These are phyloP conservation scores for Fistulina hepatica DNA, from an alignment of 1,284 basidiomycete species.

Conservation along the genomic window DNA sequence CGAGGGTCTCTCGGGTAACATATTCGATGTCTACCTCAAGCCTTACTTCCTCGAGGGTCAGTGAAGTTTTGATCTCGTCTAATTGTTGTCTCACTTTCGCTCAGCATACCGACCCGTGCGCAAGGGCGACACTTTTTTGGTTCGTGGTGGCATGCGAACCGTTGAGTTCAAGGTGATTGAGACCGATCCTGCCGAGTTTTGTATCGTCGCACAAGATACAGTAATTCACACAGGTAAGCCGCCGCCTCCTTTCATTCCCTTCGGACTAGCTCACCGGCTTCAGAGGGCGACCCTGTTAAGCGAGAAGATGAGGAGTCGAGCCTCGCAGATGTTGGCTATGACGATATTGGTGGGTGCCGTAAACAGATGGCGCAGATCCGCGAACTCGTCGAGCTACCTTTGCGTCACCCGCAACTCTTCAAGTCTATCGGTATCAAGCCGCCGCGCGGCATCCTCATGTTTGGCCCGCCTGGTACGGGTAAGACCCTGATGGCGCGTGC, in stretches of 20 bases:
- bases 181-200: constrained; percentile 91
- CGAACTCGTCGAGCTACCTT: constrained; percentile 95
- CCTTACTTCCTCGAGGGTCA: constrained; percentile 98
- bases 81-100: constrained; percentile 5
- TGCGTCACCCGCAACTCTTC: constrained; percentile 98
- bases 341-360: constrained; percentile 97
- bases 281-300: constrained; percentile 97
- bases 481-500: constrained; percentile 99
- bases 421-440: constrained; percentile 99
- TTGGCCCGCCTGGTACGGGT: constrained; percentile 92
- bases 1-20: constrained; percentile 94
- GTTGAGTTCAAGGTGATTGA: constrained; percentile 99
- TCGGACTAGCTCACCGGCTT: constrained; percentile 17
- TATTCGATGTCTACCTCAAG: constrained; percentile 98
- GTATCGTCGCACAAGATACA: constrained; percentile 95
- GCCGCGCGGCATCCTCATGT: constrained; percentile 95
- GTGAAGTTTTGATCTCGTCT: constrained; percentile 1
- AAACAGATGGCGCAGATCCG: constrained; percentile 99
- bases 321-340: constrained; percentile 95
- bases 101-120: constrained; percentile 86
- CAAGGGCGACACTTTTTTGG: constrained; percentile 98
- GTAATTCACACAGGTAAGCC: constrained; percentile 80
- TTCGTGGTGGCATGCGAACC: constrained; percentile 93
- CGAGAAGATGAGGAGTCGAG: constrained; percentile 98
- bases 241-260: constrained; percentile 2